phyloP scores from a whole-genome alignment of 108 stramenopile species.

The Craspedostauros australis region DNA sequence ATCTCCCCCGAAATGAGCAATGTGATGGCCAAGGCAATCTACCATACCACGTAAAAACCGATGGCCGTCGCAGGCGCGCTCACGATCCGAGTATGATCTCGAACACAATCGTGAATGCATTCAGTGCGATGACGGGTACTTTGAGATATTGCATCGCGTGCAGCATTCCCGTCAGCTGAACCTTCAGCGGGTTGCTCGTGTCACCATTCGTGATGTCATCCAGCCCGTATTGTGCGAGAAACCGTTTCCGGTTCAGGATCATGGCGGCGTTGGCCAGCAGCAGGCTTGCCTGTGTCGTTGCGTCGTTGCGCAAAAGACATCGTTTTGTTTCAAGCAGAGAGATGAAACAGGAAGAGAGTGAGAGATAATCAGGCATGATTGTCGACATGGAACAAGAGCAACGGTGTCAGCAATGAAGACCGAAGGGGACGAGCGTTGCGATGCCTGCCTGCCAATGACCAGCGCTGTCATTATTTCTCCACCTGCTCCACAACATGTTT shows the following conservation, averaged over 20 bases:
- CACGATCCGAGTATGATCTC: conserved; percentile 77
- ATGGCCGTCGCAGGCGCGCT: neutral
- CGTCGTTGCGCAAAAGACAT: neutral
- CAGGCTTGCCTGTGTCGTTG: conserved; percentile 65
- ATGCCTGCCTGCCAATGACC: conserved; percentile 3
- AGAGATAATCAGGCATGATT: neutral
- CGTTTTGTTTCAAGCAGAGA: neutral
- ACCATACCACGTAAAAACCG: too few species aligned
- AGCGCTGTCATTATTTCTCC: neutral
- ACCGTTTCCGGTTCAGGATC: conserved; percentile 75
- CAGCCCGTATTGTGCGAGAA: conserved; percentile 71
- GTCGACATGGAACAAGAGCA: neutral
- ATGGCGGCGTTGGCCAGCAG: conserved; percentile 66
- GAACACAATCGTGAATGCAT: conserved; percentile 72
- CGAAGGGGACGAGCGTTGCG: neutral
- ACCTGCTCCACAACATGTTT: neutral
- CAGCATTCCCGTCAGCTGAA: conserved; percentile 63
- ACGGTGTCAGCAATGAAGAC: neutral
- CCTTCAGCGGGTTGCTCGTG: conserved; percentile 43
- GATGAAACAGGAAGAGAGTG: conserved; percentile 1
- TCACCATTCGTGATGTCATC: conserved; percentile 55
- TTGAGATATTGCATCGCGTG: conserved; percentile 83
- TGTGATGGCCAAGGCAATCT: too few species aligned
- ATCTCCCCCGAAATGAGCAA: too few species aligned
- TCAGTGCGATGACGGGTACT: conserved; percentile 69